These are phyloP conservation scores for Chlorella ohadii DNA, from an alignment of 139 green algal species.

Conservation along the genomic window DNA sequence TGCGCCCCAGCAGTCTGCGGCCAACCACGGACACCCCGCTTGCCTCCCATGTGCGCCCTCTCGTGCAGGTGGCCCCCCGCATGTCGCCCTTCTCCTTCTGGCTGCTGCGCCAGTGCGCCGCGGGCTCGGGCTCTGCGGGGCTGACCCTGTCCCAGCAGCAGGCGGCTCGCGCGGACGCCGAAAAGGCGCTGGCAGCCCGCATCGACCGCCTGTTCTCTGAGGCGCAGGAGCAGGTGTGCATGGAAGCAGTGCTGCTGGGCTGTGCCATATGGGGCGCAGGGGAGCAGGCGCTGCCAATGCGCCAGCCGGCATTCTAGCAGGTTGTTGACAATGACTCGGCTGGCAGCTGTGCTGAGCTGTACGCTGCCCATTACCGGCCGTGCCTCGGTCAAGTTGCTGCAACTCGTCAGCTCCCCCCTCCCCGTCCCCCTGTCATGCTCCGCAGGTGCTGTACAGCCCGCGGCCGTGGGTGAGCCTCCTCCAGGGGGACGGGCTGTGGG, in stretches of 20 bases:
- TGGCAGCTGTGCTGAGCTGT: too few species aligned
- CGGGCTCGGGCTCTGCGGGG: not conserved
- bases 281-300: too few species aligned
- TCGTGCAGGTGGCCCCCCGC: not conserved
- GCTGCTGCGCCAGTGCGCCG: constrained; percentile 25
- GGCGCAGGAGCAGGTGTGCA: constrained; percentile 9
- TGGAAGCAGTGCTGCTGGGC: not conserved
- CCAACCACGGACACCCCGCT: too few species aligned
- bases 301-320: too few species aligned
- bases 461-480: too few species aligned
- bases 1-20: too few species aligned
- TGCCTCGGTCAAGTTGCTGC: not conserved
- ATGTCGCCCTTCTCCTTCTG: constrained; percentile 29
- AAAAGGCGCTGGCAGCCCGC: not conserved
- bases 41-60: too few species aligned
- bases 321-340: too few species aligned
- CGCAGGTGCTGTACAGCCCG: constrained; percentile 35
- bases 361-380: too few species aligned
- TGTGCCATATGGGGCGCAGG: too few species aligned
- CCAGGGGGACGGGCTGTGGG: too few species aligned
- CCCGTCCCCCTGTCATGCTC: not conserved
- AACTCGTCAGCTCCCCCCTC: not conserved
- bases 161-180: not conserved
- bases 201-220: not conserved
- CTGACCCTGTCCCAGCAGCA: not conserved